Evolutionary conservation across 768 basidiomycete genomes (phyloP), one percentile per base, ranked within the genome.

Genomic region (Pholiota molesta): DNA sequence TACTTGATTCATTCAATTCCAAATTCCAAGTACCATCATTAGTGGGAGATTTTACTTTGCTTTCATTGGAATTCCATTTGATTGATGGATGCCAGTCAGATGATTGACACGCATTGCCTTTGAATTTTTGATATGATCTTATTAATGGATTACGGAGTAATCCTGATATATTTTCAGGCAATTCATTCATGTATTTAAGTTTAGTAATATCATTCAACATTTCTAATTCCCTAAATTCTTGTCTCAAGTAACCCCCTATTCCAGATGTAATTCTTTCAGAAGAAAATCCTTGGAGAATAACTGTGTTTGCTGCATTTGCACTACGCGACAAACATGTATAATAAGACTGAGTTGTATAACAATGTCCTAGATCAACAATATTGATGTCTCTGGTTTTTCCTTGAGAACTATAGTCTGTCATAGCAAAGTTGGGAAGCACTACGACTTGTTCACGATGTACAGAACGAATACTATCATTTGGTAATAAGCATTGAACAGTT

Each of bases 331-430:
- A 52, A 40, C 54, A 51, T 4, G 73, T 75, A 56, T 75, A 74
- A 60, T 65, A 68, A 1, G 66, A 55, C 29, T 59, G 57, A 62
- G 65, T 63, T 17, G n/a, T 55, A n/a, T 59, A 57, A 39, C 65
- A 65, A 37, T 67, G 59, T n/a, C 57, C 55, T 1, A 73, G 55
- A 57, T 75, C 67, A 13, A 71, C 72, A 55, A 67, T 57, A 65
- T 76, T 76, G n/a, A 58, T 51, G 10, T 13, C 28, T 31, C 73
- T 39, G 0, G 73, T 73, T 55, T 66, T 72, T 0, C 71, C 69
- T 53, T 73, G 72, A 17, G 66, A 66, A 9, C 66, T 62, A 66
- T 70, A 73, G 61, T 74, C 74, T 8, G 71, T 74, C 70, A 74
- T 75, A 26, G 68, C 57, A 69, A 76, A 76, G 59, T 76, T 74